phyloP scores from a whole-genome alignment of 768 basidiomycete genomes.

The Mycena floridula region DNA sequence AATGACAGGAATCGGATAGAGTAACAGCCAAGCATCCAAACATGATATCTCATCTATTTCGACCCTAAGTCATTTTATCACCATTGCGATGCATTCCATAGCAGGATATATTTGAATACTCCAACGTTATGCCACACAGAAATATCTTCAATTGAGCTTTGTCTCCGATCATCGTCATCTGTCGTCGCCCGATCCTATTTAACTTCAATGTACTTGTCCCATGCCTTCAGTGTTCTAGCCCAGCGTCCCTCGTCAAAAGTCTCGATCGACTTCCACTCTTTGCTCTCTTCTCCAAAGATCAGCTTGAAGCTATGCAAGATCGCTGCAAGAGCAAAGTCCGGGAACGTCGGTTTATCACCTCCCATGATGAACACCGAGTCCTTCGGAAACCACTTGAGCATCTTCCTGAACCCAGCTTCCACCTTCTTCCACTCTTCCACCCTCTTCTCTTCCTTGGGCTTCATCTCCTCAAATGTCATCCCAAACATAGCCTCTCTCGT shows the following conservation, averaged over 20 bases:
- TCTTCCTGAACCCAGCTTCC: constrained; percentile 22
- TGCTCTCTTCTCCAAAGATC: constrained; percentile 28
- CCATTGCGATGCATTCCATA: too few species aligned
- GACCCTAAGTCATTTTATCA: too few species aligned
- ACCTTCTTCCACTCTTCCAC: constrained; percentile 31
- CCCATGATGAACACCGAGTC: constrained; percentile 9
- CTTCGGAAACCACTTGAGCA: constrained; percentile 23
- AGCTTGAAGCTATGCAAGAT: constrained; percentile 24
- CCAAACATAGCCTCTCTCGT: constrained; percentile 29
- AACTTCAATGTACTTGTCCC: too few species aligned
- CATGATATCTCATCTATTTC: too few species aligned
- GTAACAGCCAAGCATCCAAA: too few species aligned
- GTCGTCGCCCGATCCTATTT: too few species aligned
- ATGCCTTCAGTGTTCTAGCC: too few species aligned
- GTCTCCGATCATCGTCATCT: too few species aligned
- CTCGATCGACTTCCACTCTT: constrained; percentile 34
- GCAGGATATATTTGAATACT: too few species aligned
- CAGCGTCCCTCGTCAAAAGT: constrained; percentile 35
- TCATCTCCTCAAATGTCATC: constrained; percentile 27
- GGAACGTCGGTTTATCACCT: constrained; percentile 30
- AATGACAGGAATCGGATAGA: too few species aligned
- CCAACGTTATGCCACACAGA: too few species aligned
- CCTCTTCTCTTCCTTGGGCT: constrained; percentile 22
- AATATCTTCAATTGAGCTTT: too few species aligned
- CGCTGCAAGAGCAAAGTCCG: constrained; percentile 32